These are phyloP conservation scores for Nepenthes mirabilis DNA, from an alignment of 148 eudicot species.

Conservation along the genomic window DNA sequence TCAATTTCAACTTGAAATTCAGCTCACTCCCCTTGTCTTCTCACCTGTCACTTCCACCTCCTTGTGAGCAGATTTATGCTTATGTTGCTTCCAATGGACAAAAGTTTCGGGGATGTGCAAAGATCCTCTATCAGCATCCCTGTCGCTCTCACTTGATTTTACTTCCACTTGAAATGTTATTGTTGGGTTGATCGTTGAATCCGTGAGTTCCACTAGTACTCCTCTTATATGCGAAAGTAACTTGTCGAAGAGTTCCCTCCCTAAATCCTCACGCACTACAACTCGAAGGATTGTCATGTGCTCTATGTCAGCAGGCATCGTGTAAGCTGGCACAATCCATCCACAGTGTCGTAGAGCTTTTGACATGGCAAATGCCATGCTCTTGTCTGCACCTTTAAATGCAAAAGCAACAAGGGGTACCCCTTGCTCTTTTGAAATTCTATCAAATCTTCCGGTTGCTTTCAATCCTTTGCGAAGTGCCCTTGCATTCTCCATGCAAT, in stretches of 20 bases:
- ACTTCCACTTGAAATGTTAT: conserved; percentile 29
- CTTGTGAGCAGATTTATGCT: conserved; percentile 13
- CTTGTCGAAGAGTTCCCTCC: conserved; percentile 28
- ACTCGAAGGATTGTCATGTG: conserved; percentile 24
- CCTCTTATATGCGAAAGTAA: conserved; percentile 25
- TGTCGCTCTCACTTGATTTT: conserved; percentile 18
- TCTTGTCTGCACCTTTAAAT: conserved; percentile 14
- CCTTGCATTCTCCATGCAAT: conserved; percentile 22
- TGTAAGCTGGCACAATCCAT: conserved; percentile 34
- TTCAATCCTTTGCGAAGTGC: conserved; percentile 20
- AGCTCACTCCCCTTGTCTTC: conserved; percentile 33
- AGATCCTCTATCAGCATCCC: conserved; percentile 11
- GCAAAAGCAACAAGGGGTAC: conserved; percentile 28
- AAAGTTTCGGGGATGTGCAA: conserved; percentile 25
- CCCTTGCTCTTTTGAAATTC: conserved; percentile 23
- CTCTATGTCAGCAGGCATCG: conserved; percentile 30
- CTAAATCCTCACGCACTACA: conserved; percentile 24
- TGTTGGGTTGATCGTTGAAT: conserved; percentile 8
- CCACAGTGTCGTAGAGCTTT: conserved; percentile 20
- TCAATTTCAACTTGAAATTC: conserved; percentile 12
- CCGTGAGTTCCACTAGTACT: conserved; percentile 13
- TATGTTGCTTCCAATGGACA: conserved; percentile 26
- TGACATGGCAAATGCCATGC: conserved; percentile 21
- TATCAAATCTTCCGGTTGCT: conserved; percentile 17
- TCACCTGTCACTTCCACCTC: conserved; percentile 26